A percentile compares a stretch with the other conserved stretches of the same genome.
These are phyloP conservation scores for Dictyostelium intermedium DNA, from an alignment of 78 protist species.

Conservation along the genomic window DNA sequence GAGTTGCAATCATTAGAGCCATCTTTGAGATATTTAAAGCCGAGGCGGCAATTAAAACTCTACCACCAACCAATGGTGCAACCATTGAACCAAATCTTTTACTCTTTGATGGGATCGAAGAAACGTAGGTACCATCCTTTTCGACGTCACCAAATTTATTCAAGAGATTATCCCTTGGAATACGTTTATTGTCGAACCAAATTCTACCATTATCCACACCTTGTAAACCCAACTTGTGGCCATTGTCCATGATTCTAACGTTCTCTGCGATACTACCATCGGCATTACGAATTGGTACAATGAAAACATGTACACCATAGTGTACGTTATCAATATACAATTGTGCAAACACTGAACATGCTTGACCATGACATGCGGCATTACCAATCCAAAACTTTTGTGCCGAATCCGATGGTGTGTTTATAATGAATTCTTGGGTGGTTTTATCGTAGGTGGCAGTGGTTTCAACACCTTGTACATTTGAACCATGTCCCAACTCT, in stretches of 20 bases:
- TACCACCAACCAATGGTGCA: constrained; percentile 81
- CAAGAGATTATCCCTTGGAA: constrained; percentile 85
- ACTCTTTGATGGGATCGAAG: constrained; percentile 44
- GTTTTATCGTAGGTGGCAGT: constrained; percentile 87
- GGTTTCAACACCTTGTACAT: constrained; percentile 89
- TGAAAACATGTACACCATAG: constrained; percentile 84
- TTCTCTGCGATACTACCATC: constrained; percentile 28
- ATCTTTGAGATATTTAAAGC: constrained; percentile 54
- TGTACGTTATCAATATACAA: constrained; percentile 63
- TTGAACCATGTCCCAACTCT: constrained; percentile 87
- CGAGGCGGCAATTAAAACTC: constrained; percentile 60
- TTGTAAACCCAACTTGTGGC: constrained; percentile 72
- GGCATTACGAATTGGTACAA: constrained; percentile 82
- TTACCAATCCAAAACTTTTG: constrained; percentile 95
- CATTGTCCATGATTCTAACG: constrained; percentile 78
- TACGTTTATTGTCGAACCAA: constrained; percentile 82
- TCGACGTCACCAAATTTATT: constrained; percentile 83
- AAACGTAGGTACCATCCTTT: constrained; percentile 64
- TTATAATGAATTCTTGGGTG: constrained; percentile 70
- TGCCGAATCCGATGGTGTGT: constrained; percentile 81
- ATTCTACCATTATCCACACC: constrained; percentile 88
- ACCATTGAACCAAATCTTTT: constrained; percentile 78
- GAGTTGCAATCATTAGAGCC: constrained; percentile 53
- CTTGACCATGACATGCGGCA: constrained; percentile 83
- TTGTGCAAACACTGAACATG: constrained; percentile 84